Conservation (phyloP, 2,329 filamentous ascomycete genomes). For the Fusarium burgessii region DNA sequence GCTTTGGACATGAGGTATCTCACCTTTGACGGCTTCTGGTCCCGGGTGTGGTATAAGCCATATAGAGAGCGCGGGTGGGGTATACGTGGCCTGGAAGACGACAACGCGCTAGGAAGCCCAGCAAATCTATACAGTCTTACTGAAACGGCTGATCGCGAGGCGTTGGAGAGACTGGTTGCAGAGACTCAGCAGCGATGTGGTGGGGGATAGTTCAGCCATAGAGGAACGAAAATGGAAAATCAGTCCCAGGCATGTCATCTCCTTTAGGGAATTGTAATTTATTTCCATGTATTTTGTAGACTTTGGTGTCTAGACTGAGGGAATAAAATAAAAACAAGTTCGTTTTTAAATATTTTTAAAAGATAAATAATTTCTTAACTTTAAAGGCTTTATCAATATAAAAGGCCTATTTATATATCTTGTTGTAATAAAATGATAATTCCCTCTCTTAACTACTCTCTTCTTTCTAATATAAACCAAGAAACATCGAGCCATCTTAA, state of each 20-base stretch:
- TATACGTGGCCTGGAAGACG: too few relatives aligned
- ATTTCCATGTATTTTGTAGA: background rate
- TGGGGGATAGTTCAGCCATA: accelerated
- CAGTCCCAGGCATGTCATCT: too few relatives aligned
- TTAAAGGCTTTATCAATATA: too few relatives aligned
- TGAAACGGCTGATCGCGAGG: background rate
- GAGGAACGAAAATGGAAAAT: accelerated
- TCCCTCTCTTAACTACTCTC: background rate
- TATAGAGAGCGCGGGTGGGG: too few relatives aligned
- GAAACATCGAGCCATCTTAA: background rate
- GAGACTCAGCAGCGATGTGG: accelerated
- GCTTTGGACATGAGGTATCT: background rate
- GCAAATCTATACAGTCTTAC: background rate
- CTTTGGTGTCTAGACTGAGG: background rate
- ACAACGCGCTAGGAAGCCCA: constrained; percentile 6
- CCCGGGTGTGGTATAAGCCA: background rate
- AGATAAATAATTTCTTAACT: too few relatives aligned
- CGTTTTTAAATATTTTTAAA: too few relatives aligned
- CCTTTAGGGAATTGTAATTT: too few relatives aligned
- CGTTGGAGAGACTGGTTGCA: background rate
- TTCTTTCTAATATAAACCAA: background rate
- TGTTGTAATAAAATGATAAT: background rate
- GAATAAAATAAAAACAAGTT: too few relatives aligned
- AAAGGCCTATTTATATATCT: too few relatives aligned
- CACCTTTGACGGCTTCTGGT: background rate